Evolutionary conservation across 208 protist genomes (phyloP), one percentile per base, ranked within the genome.

Genomic region (Trypanosoma cruzi): DNA sequence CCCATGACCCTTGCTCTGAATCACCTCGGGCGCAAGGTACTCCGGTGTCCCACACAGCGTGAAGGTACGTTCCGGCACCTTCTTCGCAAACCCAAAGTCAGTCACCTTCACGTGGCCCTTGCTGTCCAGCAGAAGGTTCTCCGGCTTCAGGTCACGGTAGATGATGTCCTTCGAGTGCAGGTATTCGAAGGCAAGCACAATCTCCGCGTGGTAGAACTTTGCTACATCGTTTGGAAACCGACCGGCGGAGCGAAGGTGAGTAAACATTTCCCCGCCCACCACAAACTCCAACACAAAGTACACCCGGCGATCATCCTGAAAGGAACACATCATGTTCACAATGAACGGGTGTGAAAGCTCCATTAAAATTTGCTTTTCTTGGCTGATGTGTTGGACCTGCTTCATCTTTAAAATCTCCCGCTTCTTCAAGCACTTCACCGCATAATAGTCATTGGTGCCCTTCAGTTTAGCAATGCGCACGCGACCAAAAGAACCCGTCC

Each of bases 261-360:
- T 92, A 77, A 95, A 94, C 80, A 96, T 86, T 84, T 95, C 90
- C 0, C 92, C 89, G 37, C 96, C 96, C 77, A 95, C 90, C 63
- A 98, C 82, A 66, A 94, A 98, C 73, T 98, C 92, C 55, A 98
- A 72, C 58, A 98, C 83, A 71, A 98, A 77, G 82, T 97, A 98
- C 59, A 98, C 78, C 63, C 89, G 85, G 58, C 85, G 79, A 14
- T 94, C 86, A 54, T 94, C 97, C 85, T 98, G 96, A 73, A 99
- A 99, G 16, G 96, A 90, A 73, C 88, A 96, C 75, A 98, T 82
- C 75, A 98, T 85, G 74, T 87, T 88, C 40, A 98, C 95, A 70
- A 98, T 94, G 73, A 96, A 96, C 22, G 96, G 95, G 81, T 98
- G 96, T 31, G 88, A 87, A 60, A 98, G 77, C 36, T 89, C 80